Conservation (phyloP, 2,329 filamentous ascomycete species). For the Coniochaeta prunicola region DNA sequence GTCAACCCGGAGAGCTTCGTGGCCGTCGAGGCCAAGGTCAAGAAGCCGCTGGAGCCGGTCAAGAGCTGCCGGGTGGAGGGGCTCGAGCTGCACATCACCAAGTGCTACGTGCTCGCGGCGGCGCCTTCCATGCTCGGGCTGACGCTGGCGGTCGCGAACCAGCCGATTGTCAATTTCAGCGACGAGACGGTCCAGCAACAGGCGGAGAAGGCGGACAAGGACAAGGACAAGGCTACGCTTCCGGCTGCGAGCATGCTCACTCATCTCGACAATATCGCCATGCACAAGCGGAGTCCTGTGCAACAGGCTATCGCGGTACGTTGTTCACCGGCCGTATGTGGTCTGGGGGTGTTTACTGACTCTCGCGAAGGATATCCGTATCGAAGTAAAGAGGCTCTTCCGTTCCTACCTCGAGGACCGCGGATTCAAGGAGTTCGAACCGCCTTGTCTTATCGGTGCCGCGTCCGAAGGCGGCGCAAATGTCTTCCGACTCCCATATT, state of each 20-base stretch:
- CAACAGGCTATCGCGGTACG: slow-evolving; percentile 68
- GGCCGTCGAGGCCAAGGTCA: slow-evolving; percentile 69
- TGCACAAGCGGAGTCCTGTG: slow-evolving; percentile 86
- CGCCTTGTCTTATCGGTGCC: slow-evolving; percentile 81
- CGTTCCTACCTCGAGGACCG: slow-evolving; percentile 61
- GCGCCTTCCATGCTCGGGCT: slow-evolving; percentile 51
- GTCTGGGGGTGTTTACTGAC: background rate
- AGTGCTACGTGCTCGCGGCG: slow-evolving; percentile 69
- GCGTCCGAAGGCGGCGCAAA: slow-evolving; percentile 90
- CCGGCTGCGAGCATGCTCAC: slow-evolving; percentile 78
- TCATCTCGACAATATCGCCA: slow-evolving; percentile 81
- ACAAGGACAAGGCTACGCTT: slow-evolving; percentile 29
- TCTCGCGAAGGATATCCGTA: slow-evolving; percentile 27
- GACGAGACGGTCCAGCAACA: slow-evolving; percentile 42
- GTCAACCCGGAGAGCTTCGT: slow-evolving; percentile 78
- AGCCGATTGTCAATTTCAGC: slow-evolving; percentile 49
- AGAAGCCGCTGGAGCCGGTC: slow-evolving; percentile 78
- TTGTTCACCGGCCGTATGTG: background rate
- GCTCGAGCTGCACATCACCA: slow-evolving; percentile 82
- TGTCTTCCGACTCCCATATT: slow-evolving; percentile 87
- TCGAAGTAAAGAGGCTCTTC: slow-evolving; percentile 31
- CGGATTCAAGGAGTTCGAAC: slow-evolving; percentile 78
- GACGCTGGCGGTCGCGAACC: slow-evolving; percentile 47
- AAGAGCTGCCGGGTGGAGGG: slow-evolving; percentile 77
- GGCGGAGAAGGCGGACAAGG: slow-evolving; percentile 22